Percentiles rank a stretch among this genome's conserved stretches.
These are phyloP conservation scores for Fusarium sp. DNA, from an alignment of 2,329 filamentous ascomycete species.

Conservation along the genomic window DNA sequence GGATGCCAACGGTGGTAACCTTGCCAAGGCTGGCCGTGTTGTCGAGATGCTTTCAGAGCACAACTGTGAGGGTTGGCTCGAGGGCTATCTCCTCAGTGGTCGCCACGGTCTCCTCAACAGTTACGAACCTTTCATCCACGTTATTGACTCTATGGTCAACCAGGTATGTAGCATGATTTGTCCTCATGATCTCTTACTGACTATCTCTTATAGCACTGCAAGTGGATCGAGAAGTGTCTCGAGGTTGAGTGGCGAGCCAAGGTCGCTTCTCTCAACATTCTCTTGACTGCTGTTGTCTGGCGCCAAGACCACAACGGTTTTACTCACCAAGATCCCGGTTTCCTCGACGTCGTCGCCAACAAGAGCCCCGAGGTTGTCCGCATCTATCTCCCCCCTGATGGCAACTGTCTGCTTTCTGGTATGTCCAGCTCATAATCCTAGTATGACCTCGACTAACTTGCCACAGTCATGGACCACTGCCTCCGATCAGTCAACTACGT, in stretches of 20 bases:
- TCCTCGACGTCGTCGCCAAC: conserved; percentile 83
- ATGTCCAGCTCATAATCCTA: conserved; percentile 22
- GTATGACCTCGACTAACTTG: conserved; percentile 27
- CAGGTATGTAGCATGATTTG: conserved; percentile 59
- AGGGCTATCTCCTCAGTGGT: conserved; percentile 81
- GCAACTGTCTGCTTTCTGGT: conserved; percentile 78
- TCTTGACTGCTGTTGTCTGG: conserved; percentile 84
- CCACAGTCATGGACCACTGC: conserved; percentile 77
- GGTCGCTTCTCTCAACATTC: conserved; percentile 81
- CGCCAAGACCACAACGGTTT: conserved; percentile 88
- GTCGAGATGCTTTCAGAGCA: conserved; percentile 91
- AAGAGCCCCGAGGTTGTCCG: conserved; percentile 84
- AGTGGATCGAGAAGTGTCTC: conserved; percentile 86
- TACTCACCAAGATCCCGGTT: conserved; percentile 84
- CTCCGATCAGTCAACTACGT: conserved; percentile 81
- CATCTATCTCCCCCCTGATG: conserved; percentile 84
- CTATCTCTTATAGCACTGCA: conserved; percentile 70
- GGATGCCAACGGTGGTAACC: conserved; percentile 79
- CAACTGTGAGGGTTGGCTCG: conserved; percentile 83
- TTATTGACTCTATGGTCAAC: conserved; percentile 88
- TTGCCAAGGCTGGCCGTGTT: conserved; percentile 75
- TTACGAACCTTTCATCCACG: conserved; percentile 86
- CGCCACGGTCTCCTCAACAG: conserved; percentile 82
- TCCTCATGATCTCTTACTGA: conserved; percentile 11
- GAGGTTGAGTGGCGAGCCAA: conserved; percentile 82